Evolutionary conservation across 2,329 filamentous ascomycete species (phyloP).

Genomic region (Hypomyces rosellus): DNA sequence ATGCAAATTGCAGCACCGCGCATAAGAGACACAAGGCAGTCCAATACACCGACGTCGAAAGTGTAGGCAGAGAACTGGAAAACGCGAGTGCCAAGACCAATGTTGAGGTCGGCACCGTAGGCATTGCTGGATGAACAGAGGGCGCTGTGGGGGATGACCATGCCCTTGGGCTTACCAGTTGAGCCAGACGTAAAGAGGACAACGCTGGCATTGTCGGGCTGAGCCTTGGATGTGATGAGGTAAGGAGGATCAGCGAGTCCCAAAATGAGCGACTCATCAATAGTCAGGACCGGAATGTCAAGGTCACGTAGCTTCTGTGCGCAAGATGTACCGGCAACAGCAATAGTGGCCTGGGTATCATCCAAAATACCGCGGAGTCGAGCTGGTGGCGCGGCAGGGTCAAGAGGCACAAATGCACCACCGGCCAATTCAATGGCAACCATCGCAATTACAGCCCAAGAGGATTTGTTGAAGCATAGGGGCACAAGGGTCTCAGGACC

Average conservation of each 20-base stretch:
- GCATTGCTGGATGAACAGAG: background rate
- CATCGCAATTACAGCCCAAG: slow-evolving; percentile 3
- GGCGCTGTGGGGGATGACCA: slow-evolving; percentile 1
- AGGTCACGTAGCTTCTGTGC: background rate
- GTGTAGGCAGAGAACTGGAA: slow-evolving; percentile 14
- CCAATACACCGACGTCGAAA: slow-evolving; percentile 11
- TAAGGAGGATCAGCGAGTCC: background rate
- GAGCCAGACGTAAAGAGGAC: slow-evolving; percentile 8
- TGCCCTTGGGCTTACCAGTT: slow-evolving; percentile 8
- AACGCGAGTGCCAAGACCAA: background rate
- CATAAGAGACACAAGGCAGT: slow-evolving; percentile 7
- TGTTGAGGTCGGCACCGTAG: background rate
- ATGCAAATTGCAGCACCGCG: slow-evolving; percentile 10
- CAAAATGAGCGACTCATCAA: background rate
- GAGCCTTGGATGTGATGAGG: background rate
- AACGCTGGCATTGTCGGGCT: background rate
- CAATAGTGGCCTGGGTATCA: too few species aligned
- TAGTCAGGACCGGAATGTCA: background rate
- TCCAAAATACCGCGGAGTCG: slow-evolving; percentile 7
- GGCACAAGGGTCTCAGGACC: background rate
- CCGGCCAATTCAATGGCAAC: slow-evolving; percentile 8
- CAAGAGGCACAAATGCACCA: slow-evolving; percentile 6
- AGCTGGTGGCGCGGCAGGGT: slow-evolving; percentile 1
- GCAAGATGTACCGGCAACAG: background rate
- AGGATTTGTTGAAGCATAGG: slow-evolving; percentile 7